A percentile compares a stretch with the other conserved stretches of the same genome.
Evolutionary conservation across 331 rosid species (phyloP).

Genomic region (Quercus lobata): DNA sequence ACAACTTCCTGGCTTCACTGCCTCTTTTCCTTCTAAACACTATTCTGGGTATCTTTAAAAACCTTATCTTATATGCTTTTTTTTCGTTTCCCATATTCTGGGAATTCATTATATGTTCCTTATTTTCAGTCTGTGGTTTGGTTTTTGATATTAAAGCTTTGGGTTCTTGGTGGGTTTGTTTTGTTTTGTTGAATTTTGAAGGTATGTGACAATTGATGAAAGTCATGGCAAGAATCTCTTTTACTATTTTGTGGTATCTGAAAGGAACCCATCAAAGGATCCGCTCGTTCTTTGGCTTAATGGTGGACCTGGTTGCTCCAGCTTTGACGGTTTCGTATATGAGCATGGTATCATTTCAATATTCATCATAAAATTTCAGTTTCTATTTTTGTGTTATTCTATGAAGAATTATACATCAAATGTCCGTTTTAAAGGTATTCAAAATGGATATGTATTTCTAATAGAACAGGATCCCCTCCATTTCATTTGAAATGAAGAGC

Average conservation of each 20-base stretch:
- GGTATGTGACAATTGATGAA: constrained; percentile 67
- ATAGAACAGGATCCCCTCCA: not conserved
- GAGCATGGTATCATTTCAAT: constrained; percentile 66
- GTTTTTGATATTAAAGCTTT: not conserved
- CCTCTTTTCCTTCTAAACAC: constrained; percentile 64
- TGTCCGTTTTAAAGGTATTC: not conserved
- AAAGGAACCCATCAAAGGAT: constrained; percentile 69
- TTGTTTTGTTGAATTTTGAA: constrained; percentile 23
- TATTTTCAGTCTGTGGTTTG: no score
- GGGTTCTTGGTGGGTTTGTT: not conserved
- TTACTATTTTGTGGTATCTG: constrained; percentile 77
- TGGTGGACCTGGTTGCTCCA: constrained; percentile 98
- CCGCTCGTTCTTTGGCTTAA: constrained; percentile 96
- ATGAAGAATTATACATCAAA: not conserved
- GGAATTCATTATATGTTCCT: not conserved
- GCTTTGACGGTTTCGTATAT: constrained; percentile 86
- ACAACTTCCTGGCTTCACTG: constrained; percentile 66
- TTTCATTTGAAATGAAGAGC: not conserved
- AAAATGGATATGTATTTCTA: not conserved
- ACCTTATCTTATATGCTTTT: no score
- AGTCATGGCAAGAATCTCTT: constrained; percentile 62
- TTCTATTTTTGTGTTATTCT: not conserved
- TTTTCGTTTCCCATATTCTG: not conserved
- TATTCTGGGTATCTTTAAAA: constrained; percentile 60
- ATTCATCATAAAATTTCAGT: not conserved